A percentile compares a stretch with the other conserved stretches of the same genome.
phyloP scores from a whole-genome alignment of 352 stramenopile genomes.

The Pythium chondricola region DNA sequence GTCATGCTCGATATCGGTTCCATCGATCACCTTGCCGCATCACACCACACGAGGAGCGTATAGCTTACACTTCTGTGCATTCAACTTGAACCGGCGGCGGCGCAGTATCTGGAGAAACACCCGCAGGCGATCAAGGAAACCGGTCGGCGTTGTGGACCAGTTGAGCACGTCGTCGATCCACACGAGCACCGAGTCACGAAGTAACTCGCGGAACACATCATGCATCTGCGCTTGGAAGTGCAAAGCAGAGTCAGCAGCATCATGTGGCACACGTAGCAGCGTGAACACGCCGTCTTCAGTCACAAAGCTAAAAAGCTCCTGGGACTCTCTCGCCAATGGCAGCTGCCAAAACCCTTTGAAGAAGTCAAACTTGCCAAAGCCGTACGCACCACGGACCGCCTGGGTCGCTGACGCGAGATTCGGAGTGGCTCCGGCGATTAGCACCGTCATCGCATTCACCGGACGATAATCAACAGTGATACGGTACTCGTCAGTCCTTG shows the following conservation, averaged over 20 bases:
- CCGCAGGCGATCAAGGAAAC: not conserved
- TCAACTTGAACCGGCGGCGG: constrained; percentile 6
- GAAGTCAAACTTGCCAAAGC: constrained; percentile 15
- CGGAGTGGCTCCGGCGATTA: constrained; percentile 12
- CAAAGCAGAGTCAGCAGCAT: not conserved
- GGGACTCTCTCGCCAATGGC: not conserved
- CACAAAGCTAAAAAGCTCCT: constrained; percentile 14
- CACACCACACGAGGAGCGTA: constrained; percentile 6
- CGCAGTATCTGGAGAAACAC: constrained; percentile 1
- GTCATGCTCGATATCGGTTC: constrained; percentile 5
- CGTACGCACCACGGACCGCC: constrained; percentile 2
- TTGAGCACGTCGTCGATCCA: constrained; percentile 5
- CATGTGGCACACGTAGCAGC: constrained; percentile 1
- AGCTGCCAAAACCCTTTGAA: constrained; percentile 21
- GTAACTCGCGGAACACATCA: not conserved
- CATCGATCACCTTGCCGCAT: constrained; percentile 12
- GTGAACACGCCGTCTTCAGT: constrained; percentile 8
- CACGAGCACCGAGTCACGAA: not conserved
- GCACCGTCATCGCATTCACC: constrained; percentile 10
- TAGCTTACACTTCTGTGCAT: constrained; percentile 11
- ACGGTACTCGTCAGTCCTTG: constrained; percentile 4
- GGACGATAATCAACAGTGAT: constrained; percentile 16
- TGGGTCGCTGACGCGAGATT: constrained; percentile 9
- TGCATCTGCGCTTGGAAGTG: constrained; percentile 6
- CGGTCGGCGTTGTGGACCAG: not conserved